These are phyloP conservation scores for Rhazya stricta DNA, from an alignment of 257 asterid genomes.

Conservation along the genomic window DNA sequence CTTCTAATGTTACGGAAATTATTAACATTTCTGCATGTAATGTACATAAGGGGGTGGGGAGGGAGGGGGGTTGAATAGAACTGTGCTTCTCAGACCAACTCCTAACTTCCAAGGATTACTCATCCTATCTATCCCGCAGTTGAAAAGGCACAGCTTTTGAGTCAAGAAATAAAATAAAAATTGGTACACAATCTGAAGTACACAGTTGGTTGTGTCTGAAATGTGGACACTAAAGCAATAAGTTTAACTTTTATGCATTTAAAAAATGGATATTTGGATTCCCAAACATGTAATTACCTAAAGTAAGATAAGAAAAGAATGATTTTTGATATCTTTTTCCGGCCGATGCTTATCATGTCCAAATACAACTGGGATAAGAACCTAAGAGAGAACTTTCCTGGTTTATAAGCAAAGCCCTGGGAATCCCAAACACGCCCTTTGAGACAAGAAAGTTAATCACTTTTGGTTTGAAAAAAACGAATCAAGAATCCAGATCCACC, in stretches of 20 bases:
- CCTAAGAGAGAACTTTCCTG: too few relatives aligned
- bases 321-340: too few relatives aligned
- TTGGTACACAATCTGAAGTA: neutral
- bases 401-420: neutral
- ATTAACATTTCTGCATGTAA: neutral
- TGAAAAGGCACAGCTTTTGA: neutral
- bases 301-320: too few relatives aligned
- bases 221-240: too few relatives aligned
- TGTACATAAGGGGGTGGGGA: too few relatives aligned
- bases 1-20: too few relatives aligned
- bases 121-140: neutral
- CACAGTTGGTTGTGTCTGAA: neutral
- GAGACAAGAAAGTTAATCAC: neutral
- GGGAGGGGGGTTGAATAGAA: too few relatives aligned
- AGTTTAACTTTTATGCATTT: too few relatives aligned
- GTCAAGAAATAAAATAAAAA: neutral
- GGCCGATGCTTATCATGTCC: too few relatives aligned
- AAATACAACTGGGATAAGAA: neutral
- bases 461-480: neutral
- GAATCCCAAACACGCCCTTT: too few relatives aligned
- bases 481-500: constrained; percentile 19
- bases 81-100: neutral
- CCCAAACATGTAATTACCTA: too few relatives aligned
- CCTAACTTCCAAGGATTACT: neutral
- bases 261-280: neutral